A percentile compares a stretch with the other conserved stretches of the same genome.
These are phyloP conservation scores for Jackrogersella multiformis DNA, from an alignment of 495 filamentous ascomycete genomes.

Conservation along the genomic window DNA sequence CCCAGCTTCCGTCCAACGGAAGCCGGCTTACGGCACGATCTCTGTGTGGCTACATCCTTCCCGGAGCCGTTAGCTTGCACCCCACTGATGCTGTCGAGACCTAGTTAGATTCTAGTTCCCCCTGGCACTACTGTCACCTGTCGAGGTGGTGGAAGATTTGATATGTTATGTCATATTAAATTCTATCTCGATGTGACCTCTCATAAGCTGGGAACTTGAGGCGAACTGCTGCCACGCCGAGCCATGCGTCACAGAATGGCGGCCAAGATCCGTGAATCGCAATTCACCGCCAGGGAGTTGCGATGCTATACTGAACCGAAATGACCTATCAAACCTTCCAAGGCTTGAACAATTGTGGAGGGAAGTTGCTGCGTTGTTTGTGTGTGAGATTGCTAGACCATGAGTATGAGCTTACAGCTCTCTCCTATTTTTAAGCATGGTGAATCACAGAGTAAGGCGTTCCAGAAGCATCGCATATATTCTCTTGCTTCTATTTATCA, in stretches of 20 bases:
- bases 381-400: conserved; percentile 23
- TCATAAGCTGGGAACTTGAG: conserved; percentile 19
- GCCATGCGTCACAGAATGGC: conserved; percentile 18
- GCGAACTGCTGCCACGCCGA: conserved; percentile 2
- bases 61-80: conserved; percentile 28
- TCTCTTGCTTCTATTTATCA: conserved; percentile 6
- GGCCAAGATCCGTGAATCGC: conserved; percentile 17
- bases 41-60: conserved; percentile 19
- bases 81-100: conserved; percentile 6
- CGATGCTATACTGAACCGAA: conserved; percentile 7
- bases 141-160: background rate
- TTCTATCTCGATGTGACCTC: conserved; percentile 24
- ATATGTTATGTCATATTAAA: conserved; percentile 32
- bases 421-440: conserved; percentile 8
- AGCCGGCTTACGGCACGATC: conserved; percentile 19
- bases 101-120: conserved; percentile 26
- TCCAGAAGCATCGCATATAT: conserved; percentile 26
- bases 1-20: conserved; percentile 20
- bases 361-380: conserved; percentile 30
- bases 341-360: conserved; percentile 17
- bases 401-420: conserved; percentile 14
- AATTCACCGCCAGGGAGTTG: conserved; percentile 24
- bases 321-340: conserved; percentile 34
- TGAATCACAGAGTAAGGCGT: conserved; percentile 10
- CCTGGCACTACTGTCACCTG: conserved; percentile 16